Evolutionary conservation across 257 asterid species (phyloP), one percentile per base, ranked within the genome.

Genomic region (Plantago elongata): DNA sequence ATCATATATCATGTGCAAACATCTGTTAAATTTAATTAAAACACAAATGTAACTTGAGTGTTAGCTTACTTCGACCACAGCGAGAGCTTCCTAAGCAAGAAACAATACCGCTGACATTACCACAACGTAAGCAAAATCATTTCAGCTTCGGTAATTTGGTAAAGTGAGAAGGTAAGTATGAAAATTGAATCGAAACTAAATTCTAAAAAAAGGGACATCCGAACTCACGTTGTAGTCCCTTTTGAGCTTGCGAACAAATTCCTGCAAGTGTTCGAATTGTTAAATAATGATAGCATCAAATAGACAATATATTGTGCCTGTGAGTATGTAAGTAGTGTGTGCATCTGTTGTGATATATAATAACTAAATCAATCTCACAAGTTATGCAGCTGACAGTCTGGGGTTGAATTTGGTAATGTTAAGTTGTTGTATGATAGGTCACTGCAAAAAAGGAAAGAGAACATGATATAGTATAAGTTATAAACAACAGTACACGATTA

Each of bases 351-450:
- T 44, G 9, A 34, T 55, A 61, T 54, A 56, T 34, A 18, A 18
- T 27, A 64, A 34, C 10, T 50, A 14, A 13, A 51, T 46, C 29
- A 62, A 65, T 77, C 92, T 79, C 84, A 84, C 92, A 74, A 44
- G 11, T 16, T 65, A 9, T 72, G 63, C 1, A 65, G 51, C 67
- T 71, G 84, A 64, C 92, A 84, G 69, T 29, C 48, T n/a, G 63
- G 0, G 54, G 59, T 14, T 11, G 72, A 61, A 52, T 63, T 70
- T 64, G 45, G 69, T 40, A 59, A 56, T 15, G 84, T 77, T 45
- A 77, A 74, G 75, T 79, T 84, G 83, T 84, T 84, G 78, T 79
- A 84, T 62, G 92, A 81, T 13, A 84, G 67, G 51, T 84, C 92
- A 60, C 92, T 84, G 84, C 64, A 79, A 29, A 59, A 37, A 72